Base-by-base conservation (phyloP, 345 rosid genomes). In the Gossypium ekmanianum region DNA sequence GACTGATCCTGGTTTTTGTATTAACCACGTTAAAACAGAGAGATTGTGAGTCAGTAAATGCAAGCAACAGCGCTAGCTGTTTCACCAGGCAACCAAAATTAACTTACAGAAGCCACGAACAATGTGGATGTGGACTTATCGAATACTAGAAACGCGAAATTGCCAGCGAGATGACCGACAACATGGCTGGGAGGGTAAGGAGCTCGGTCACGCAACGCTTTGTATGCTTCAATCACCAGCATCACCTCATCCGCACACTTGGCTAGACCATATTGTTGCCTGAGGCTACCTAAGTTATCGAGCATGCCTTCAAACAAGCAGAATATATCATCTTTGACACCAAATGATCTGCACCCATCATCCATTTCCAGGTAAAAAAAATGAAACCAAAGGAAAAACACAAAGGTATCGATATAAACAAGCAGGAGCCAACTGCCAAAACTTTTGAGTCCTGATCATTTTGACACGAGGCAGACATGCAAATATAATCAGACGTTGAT, bases 191-290 rank as follows among this genome's bases (percentile, higher is more conserved):
- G 74, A 29, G 98, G 98, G 81, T 88, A 92, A 7, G 98, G 98
- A 50, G 97, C 97, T 64, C 98, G 84, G 81, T 94, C 98, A 7
- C 97, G 97, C 39, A 94, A 91, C 58, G 94, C 90, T 92, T 94
- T 94, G 76, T 94, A 94, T 24, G 98, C 98, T 81, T 94, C 98
- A 24, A 94, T 94, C 45, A 94, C 91, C 74, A 94, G 74, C 52
- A 91, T 52, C 73, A 85, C 98, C 88, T 92, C 98, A 67, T 92
- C 89, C 6, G 89, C 92, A 0, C 88, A 88, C 81, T 94, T 94
- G 7, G 89, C 89, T 10, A 94, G 88, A 7, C 98, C 98, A 61
- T 94, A 94, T 54, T 94, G 92, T 78, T 92, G 94, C 79, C 91
- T 88, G 69, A 94, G 86, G 62, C 97, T 94, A 62, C 97, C 98